Base-by-base conservation (phyloP, 192 early-diverging fungal species). In the Backusella circina region DNA sequence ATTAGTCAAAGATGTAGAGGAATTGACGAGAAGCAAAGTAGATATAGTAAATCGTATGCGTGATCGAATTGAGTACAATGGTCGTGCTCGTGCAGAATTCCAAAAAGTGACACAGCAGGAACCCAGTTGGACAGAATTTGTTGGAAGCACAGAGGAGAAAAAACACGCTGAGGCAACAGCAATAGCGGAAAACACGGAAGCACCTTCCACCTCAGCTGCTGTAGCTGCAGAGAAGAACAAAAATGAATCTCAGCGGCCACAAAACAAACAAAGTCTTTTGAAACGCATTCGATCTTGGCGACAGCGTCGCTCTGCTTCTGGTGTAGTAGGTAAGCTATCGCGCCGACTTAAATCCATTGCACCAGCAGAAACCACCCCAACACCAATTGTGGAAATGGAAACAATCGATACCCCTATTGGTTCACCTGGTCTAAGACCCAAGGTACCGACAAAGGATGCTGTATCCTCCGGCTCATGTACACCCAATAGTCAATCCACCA, bases 311-410 rank as follows among this genome's bases (percentile, higher is more conserved):
- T 21, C n/a, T 7, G 69, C 39, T 12, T 70, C 69, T 41, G 69
- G 69, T 31, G 28, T 47, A 13, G 69, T 23, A 2, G 41, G 69
- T 38, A 41, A 64, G 16, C 9, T 77, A 12, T 71, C 69, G 26
- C 33, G 71, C 9, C 21, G 32, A 12, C 3, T 41, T 4, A 74
- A 67, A 10, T 57, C 30, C 13, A 67, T 65, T 15, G 33, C 31
- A 5, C 47, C 61, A 18, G 23, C 54, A 28, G 64, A 74, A 16
- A n/a, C 39, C 18, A 41, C 64, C 37, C 33, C 36, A 9, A 75
- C 76, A 32, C 66, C 78, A 12, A 83, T 83, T 64, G 76, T 77
- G 16, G 82, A 83, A 36, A 79, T 83, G 77, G 78, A 83, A 57
- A 79, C 75, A 12, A 83, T 83, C 33, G 82, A 79, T 44, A 83